Evolutionary conservation across 768 basidiomycete species (phyloP), one percentile per base, ranked within the genome.

Genomic region (Austroboletus festivus): DNA sequence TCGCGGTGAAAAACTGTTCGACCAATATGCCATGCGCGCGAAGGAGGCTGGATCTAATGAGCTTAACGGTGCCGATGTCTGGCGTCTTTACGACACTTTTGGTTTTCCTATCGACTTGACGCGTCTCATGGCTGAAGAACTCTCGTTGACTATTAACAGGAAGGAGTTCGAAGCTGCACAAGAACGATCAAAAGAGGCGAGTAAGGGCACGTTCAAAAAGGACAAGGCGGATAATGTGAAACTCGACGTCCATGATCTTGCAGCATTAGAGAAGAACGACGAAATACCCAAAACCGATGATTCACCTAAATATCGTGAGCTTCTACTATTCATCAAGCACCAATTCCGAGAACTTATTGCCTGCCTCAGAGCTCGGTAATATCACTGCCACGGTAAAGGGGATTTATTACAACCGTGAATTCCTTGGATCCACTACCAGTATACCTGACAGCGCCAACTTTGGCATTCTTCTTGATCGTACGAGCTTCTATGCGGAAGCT

Each of bases 41-140:
- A 75, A 75, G 54, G 77, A 83, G 45, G 71, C 77, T 41, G 85
- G 83, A 8, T 59, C 70, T 5, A 84, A 73, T 33, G 80, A 83
- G 56, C 81, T 99, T 24, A 82, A 74, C 50, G 96, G 96, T 21
- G 88, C 85, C 57, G 95, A 99, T 61, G 91, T 97, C 30, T 99
- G 96, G 96, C 80, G 90, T 22, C 70, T 99, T 43, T 98, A 98
- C 65, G 96, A 99, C 65, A 98, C 96, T 1, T 99, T 89, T 63
- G 96, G 96, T 43, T 99, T 99, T 74, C 96, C 96, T 0, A 93
- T 91, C 35, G 96, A 99, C 63, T 72, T 99, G 42, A 99, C 96
- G 1, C 84, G 87, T 42, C 76, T 99, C 50, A 98, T 99, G 96
- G 96, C 96, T 4, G 90, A 94, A 65, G 96, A 99, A 63, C 73